These are phyloP conservation scores for Candida sanyaensis DNA, from an alignment of 1,139 yeast genomes.

Conservation along the genomic window DNA sequence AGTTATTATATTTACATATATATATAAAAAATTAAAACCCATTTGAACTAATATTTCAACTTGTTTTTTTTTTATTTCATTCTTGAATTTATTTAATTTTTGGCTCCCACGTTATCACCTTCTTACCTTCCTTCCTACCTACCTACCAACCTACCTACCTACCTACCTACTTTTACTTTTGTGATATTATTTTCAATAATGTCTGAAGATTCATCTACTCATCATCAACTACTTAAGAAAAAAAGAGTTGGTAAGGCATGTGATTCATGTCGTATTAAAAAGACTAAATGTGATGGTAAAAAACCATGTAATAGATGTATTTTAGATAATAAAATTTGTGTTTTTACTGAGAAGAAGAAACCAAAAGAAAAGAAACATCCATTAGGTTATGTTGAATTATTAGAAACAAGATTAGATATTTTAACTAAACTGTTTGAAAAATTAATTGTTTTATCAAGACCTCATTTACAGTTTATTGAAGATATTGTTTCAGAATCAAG, in stretches of 20 bases:
- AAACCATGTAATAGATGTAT: constrained; percentile 74
- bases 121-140: too few species aligned
- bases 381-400: constrained; percentile 65
- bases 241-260: constrained; percentile 82
- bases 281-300: constrained; percentile 76
- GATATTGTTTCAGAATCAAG: constrained; percentile 6
- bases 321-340: constrained; percentile 72
- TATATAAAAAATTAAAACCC: not conserved
- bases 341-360: constrained; percentile 69
- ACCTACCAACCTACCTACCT: too few species aligned
- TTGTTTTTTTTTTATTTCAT: too few species aligned
- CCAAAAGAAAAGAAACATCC: constrained; percentile 64
- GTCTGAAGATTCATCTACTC: constrained; percentile 10
- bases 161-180: too few species aligned
- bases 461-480: constrained; percentile 32
- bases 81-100: too few species aligned
- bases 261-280: constrained; percentile 74
- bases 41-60: too few species aligned
- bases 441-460: constrained; percentile 35
- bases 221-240: constrained; percentile 39
- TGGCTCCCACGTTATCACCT: too few species aligned
- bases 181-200: not conserved
- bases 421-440: constrained; percentile 57
- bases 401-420: constrained; percentile 67
- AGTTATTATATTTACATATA: not conserved